Conservation (phyloP, 495 filamentous ascomycete species). For the Tuber calosporum region DNA sequence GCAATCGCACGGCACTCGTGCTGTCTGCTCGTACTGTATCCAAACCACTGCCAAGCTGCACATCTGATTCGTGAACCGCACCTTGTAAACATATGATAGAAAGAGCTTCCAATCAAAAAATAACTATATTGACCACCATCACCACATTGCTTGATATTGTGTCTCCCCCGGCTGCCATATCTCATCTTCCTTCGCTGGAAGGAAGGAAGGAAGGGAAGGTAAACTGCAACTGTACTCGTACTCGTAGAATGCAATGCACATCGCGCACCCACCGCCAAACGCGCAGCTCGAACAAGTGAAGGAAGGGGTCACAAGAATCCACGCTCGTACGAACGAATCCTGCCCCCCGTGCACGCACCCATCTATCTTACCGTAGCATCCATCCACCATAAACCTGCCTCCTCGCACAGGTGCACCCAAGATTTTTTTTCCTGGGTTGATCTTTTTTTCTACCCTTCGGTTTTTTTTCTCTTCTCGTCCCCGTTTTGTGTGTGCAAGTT, state of each 20-base stretch:
- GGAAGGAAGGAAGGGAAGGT: not conserved
- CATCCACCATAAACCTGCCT: not conserved
- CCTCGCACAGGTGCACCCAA: not conserved
- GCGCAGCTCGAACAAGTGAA: not conserved
- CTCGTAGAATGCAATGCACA: slow-evolving; percentile 5
- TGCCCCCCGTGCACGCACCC: not conserved
- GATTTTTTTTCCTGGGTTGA: not conserved
- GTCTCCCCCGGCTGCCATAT: not conserved
- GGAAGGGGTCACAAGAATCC: not conserved
- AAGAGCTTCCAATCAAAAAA: not conserved
- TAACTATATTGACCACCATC: not conserved
- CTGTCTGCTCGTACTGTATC: too few species aligned
- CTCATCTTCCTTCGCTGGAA: not conserved
- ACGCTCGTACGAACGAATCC: not conserved
- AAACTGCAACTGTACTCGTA: slow-evolving; percentile 3
- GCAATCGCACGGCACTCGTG: not conserved
- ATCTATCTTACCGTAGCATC: not conserved
- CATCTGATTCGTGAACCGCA: not conserved
- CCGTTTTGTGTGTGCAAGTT: not conserved
- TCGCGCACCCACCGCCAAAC: slow-evolving; percentile 3
- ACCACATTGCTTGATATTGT: not conserved
- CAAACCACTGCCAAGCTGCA: not conserved
- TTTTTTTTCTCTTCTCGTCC: not conserved
- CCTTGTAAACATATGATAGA: not conserved
- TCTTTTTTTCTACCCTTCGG: not conserved